phyloP scores from a whole-genome alignment of 2,329 filamentous ascomycete genomes.

The Clathrospora elynae region DNA sequence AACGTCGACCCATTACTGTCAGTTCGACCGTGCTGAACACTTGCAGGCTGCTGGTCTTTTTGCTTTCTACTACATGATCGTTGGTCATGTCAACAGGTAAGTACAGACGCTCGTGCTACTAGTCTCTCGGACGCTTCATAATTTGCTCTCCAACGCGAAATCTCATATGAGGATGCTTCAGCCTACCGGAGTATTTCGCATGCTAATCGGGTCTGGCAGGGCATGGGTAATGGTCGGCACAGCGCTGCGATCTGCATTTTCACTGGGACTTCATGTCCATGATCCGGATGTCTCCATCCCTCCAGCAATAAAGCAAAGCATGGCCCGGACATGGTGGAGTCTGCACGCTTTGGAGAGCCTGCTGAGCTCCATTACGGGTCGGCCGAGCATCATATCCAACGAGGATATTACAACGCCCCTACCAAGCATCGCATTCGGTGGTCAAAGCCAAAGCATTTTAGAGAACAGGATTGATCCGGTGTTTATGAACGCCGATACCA shows the following conservation, averaged over 20 bases:
- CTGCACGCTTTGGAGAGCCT: slow-evolving; percentile 42
- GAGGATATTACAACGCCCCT: slow-evolving; percentile 33
- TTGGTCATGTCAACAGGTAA: slow-evolving; percentile 41
- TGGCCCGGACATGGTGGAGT: slow-evolving; percentile 46
- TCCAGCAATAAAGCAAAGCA: slow-evolving; percentile 31
- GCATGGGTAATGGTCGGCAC: slow-evolving; percentile 42
- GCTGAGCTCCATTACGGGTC: slow-evolving; percentile 42
- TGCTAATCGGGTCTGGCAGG: slow-evolving; percentile 26
- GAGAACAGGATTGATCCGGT: not conserved
- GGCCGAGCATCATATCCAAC: slow-evolving; percentile 40
- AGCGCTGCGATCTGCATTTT: slow-evolving; percentile 40
- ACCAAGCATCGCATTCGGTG: slow-evolving; percentile 13
- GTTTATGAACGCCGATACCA: slow-evolving; percentile 12
- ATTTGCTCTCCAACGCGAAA: not conserved
- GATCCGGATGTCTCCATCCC: slow-evolving; percentile 26
- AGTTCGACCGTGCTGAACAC: not conserved
- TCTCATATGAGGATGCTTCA: no score
- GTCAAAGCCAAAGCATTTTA: not conserved
- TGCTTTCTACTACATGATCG: slow-evolving; percentile 44
- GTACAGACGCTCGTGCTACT: not conserved
- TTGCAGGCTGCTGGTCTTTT: slow-evolving; percentile 33
- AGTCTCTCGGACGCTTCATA: not conserved
- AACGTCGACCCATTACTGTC: slow-evolving; percentile 14
- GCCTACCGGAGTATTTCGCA: no score
- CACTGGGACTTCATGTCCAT: slow-evolving; percentile 43